Percentiles rank a stretch among this genome's conserved stretches.
Conservation (phyloP, 805 yeast species). For the Monosporozyma solicola region DNA sequence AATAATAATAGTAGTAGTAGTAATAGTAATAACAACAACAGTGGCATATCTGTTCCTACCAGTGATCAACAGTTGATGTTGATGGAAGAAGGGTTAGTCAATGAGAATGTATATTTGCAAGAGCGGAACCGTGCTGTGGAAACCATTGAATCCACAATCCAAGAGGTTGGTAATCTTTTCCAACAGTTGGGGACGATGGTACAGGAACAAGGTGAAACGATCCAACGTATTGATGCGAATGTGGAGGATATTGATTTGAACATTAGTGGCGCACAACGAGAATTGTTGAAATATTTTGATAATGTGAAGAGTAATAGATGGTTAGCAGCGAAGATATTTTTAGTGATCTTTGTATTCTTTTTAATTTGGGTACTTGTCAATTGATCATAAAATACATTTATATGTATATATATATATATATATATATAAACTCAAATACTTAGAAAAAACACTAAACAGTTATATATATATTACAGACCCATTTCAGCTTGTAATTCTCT, state of each 20-base stretch:
- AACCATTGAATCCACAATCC: conserved; percentile 92
- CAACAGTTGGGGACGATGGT: conserved; percentile 97
- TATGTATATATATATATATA: conserved; percentile 2
- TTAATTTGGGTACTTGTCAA: conserved; percentile 72
- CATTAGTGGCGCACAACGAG: conserved; percentile 90
- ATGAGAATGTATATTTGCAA: conserved; percentile 53
- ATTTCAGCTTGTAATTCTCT: conserved; percentile 76
- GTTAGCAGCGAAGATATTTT: conserved; percentile 84
- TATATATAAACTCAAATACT: too few species aligned
- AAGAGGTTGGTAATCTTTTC: conserved; percentile 90
- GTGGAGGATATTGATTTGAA: conserved; percentile 89
- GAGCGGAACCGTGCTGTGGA: conserved; percentile 88
- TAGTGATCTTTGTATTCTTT: conserved; percentile 70
- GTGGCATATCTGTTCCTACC: conserved; percentile 40
- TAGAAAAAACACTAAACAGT: not conserved
- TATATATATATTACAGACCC: conserved; percentile 45
- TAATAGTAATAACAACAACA: conserved; percentile 4
- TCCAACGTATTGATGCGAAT: conserved; percentile 89
- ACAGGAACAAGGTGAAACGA: conserved; percentile 92
- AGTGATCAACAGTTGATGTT: conserved; percentile 65
- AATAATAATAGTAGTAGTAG: conserved; percentile 6
- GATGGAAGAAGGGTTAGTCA: conserved; percentile 63
- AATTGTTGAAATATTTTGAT: conserved; percentile 80
- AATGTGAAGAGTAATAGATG: conserved; percentile 84
- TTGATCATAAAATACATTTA: conserved; percentile 19